Evolutionary conservation across 805 yeast species (phyloP), one percentile per base, ranked within the genome.

Genomic region (Pichia nanzhaoensis): DNA sequence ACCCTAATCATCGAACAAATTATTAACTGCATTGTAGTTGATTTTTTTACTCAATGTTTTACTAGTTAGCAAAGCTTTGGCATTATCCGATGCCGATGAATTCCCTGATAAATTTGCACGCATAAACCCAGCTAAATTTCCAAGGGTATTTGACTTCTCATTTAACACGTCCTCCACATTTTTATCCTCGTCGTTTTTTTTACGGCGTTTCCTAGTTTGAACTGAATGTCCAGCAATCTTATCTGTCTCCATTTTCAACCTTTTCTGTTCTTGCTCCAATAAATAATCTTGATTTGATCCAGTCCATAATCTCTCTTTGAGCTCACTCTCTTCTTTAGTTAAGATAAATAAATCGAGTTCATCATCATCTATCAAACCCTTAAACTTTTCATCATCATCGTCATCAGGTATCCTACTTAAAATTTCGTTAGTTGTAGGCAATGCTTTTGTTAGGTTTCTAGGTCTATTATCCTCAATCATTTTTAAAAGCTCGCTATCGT

Each of bases 301-400:
- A 44, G 84, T 80, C 98, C 99, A 93, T 3, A 90, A 77, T 48
- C 84, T 73, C 53, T 88, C 90, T 61, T 91, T 93, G 51, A 82
- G 60, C 46, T 67, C 72, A 10, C 81, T 73, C 50, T 90, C 96
- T 41, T 82, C 88, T 44, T 74, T 80, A 2, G 76, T 72, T 39
- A 93, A 68, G 36, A 86, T 57, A 30, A 80, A 71, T 0, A 68
- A 65, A 4, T 77, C 78, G 12, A 87, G 69, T 53, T 88, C 96
- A 13, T 80, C 91, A 58, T 89, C 97, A 53, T 86, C 95, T 5
- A 83, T 83, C 4, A 49, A 37, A 18, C 45, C 49, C 55, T 88
- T 95, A 8, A 80, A 79, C 37, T 83, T 69, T 41, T 78, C 69
- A 2, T 75, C 82, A 39, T 77, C 81, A 22, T 83, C 85, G 0